Percentiles rank a stretch among this genome's conserved stretches.
Evolutionary conservation across 331 rosid genomes (phyloP).

Genomic region (Malus hybrid): DNA sequence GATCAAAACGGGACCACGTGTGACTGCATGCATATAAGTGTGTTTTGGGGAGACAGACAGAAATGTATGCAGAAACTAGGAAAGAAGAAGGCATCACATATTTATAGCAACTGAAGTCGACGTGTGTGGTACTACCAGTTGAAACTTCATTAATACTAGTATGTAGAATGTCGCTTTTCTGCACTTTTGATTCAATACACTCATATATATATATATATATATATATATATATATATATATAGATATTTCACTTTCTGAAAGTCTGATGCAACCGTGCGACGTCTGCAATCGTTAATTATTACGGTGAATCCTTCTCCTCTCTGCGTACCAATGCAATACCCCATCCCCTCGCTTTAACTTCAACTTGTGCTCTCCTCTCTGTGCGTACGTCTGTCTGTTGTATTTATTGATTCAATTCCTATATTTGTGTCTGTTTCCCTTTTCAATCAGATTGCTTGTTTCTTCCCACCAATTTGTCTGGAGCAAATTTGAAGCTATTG

Average conservation of each 20-base stretch:
- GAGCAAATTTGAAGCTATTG: constrained; percentile 29
- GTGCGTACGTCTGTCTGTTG: constrained; percentile 10
- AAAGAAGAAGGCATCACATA: constrained; percentile 47
- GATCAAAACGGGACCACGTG: constrained; percentile 31
- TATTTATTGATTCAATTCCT: constrained; percentile 19
- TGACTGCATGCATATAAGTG: neutral
- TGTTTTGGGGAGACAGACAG: constrained; percentile 50
- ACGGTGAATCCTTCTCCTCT: neutral
- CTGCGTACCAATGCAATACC: too few species aligned
- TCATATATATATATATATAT: too few species aligned
- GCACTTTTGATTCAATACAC: neutral
- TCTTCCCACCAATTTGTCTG: constrained; percentile 64
- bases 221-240: too few species aligned
- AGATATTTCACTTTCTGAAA: too few species aligned
- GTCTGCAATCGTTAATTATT: neutral
- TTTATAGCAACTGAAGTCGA: constrained; percentile 62
- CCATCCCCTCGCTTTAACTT: neutral
- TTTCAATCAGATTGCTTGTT: constrained; percentile 38
- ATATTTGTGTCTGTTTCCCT: constrained; percentile 18
- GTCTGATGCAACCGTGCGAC: too few species aligned
- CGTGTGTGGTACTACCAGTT: constrained; percentile 1
- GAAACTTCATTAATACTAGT: neutral
- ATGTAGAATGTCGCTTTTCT: neutral
- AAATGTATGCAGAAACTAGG: constrained; percentile 48
- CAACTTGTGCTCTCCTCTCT: constrained; percentile 19